phyloP scores from a whole-genome alignment of 495 filamentous ascomycete species.

The Durotheca rogersii region DNA sequence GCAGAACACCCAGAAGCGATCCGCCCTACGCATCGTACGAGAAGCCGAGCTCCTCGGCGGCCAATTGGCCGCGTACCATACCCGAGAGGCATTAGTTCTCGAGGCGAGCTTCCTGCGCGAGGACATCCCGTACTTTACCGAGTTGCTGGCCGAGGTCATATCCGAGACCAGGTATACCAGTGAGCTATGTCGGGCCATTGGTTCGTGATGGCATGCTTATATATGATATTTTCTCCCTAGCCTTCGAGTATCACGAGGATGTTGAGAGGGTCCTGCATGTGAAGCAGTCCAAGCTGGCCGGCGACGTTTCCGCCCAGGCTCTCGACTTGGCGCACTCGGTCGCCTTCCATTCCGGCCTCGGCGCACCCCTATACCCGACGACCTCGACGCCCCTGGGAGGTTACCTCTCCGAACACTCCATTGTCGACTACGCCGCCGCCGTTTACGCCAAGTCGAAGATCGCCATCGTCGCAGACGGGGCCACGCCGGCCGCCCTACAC shows the following conservation, averaged over 20 bases:
- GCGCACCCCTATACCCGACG: constrained; percentile 68
- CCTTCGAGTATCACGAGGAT: constrained; percentile 85
- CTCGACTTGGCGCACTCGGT: constrained; percentile 81
- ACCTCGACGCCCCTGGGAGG: constrained; percentile 66
- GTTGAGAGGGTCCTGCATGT: constrained; percentile 68
- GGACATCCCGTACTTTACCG: constrained; percentile 96
- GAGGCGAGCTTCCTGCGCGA: constrained; percentile 91
- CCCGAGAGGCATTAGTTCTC: constrained; percentile 87
- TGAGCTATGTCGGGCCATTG: constrained; percentile 49
- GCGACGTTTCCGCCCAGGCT: constrained; percentile 68
- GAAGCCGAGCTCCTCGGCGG: constrained; percentile 93
- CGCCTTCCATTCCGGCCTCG: constrained; percentile 94
- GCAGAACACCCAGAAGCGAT: constrained; percentile 82
- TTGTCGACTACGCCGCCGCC: constrained; percentile 68
- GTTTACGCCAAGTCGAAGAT: constrained; percentile 89
- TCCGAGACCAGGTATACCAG: constrained; percentile 80
- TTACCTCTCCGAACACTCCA: constrained; percentile 70
- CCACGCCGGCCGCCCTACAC: constrained; percentile 68
- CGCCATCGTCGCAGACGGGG: constrained; percentile 85
- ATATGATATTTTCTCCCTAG: constrained; percentile 54
- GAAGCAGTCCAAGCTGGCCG: constrained; percentile 67
- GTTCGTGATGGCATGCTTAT: constrained; percentile 22
- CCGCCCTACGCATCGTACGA: constrained; percentile 85
- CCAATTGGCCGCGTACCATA: constrained; percentile 79
- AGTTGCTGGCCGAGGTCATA: constrained; percentile 90